Base-by-base conservation (phyloP, 2,329 filamentous ascomycete species). In the Aplosporella prunicola region DNA sequence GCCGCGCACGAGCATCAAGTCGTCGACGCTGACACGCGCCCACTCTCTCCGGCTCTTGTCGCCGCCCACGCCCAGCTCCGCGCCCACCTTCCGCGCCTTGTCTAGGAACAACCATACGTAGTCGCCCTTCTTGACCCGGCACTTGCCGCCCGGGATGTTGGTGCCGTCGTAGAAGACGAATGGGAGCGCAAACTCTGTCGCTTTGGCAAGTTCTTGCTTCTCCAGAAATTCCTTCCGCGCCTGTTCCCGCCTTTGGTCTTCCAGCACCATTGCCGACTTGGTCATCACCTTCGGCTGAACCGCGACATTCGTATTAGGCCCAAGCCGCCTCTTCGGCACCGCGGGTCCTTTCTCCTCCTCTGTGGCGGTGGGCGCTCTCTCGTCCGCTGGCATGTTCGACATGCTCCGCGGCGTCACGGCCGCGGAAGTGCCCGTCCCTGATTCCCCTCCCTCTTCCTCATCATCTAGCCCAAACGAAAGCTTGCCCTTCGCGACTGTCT, bases 141-240 rank as follows among this genome's bases (percentile, higher is more conserved):
- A 88, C 10, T 74, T 74, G 1, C 89, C 88, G 11, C 87, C 86
- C 0, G 88, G 83, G 9, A 83, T 82, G 56, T 93, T 89, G 15
- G 85, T 85, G 11, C 91, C 91, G 49, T 96, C 89, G 63, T 95
- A 96, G 56, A 96, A 96, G 3, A 96, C 85, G 58, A 96, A 98
- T 0, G 91, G 91, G 20, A 98, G 80, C 11, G 82, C 72, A 38
- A 98, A 83, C 53, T 95, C 88, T 7, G 87, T 88, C 14, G 77
- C 76, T 63, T 93, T 94, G 47, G 96, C 82, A 0, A 79, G 76
- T 44, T 93, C 85, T 56, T 95, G 91, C 41, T 89, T 73, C 8
- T 68, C 68, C 30, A 93, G 58, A 51, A 94, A 98, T 53, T 96
- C 80, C 44, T 80, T 82, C 8, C 83, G 73, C 33, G 89, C 64